phyloP scores from a whole-genome alignment of 768 basidiomycete species.

The Clitopilus passeckerianus region DNA sequence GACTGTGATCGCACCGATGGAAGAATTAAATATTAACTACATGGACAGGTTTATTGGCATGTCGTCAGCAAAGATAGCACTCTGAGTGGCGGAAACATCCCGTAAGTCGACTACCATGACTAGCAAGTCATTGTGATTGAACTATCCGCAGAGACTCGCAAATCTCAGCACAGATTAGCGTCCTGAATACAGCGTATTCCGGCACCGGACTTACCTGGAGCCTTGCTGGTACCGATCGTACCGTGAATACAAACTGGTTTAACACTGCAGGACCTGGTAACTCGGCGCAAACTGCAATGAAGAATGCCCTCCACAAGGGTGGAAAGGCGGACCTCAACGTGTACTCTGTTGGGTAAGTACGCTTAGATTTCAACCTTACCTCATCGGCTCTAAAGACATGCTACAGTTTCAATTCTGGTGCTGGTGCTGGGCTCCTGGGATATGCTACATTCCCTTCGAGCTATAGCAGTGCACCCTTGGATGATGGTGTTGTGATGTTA shows the following conservation, averaged over 20 bases:
- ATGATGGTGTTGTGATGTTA: slow-evolving; percentile 39
- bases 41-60: slow-evolving; percentile 19
- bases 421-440: slow-evolving; percentile 36
- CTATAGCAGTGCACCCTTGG: slow-evolving; percentile 28
- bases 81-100: slow-evolving; percentile 32
- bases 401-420: slow-evolving; percentile 19
- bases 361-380: slow-evolving; percentile 25
- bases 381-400: slow-evolving; percentile 4
- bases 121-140: not conserved
- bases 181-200: slow-evolving; percentile 38
- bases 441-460: slow-evolving; percentile 47
- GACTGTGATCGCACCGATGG: not conserved
- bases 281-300: slow-evolving; percentile 41
- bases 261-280: slow-evolving; percentile 28
- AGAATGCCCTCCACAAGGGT: slow-evolving; percentile 37
- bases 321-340: slow-evolving; percentile 38
- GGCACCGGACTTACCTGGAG: slow-evolving; percentile 28
- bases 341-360: slow-evolving; percentile 38
- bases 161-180: slow-evolving; percentile 29
- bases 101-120: slow-evolving; percentile 21
- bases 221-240: slow-evolving; percentile 37
- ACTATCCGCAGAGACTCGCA: slow-evolving; percentile 23
- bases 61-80: slow-evolving; percentile 26
- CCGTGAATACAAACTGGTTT: slow-evolving; percentile 45
- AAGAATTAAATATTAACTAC: not conserved